Evolutionary conservation across 768 basidiomycete genomes (phyloP).

Genomic region (Mycena leptocephala): DNA sequence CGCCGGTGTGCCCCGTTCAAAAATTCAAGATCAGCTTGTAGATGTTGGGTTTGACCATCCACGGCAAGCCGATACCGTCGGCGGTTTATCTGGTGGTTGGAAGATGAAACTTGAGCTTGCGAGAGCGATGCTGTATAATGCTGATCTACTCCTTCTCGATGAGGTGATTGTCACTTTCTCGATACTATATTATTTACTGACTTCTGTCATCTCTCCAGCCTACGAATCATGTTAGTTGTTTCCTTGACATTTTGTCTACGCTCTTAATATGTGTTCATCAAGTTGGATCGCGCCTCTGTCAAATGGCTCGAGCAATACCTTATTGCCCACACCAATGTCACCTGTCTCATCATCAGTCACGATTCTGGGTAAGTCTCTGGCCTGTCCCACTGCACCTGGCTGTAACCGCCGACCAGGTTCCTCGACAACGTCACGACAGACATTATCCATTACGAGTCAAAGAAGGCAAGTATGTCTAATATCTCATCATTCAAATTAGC

Average conservation of each 20-base stretch:
- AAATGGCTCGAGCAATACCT: slow-evolving; percentile 95
- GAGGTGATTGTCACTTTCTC: slow-evolving; percentile 67
- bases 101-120: slow-evolving; percentile 99
- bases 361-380: slow-evolving; percentile 86
- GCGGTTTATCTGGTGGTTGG: slow-evolving; percentile 96
- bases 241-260: slow-evolving; percentile 33
- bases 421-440: slow-evolving; percentile 96
- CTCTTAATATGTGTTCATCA: slow-evolving; percentile 27
- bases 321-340: slow-evolving; percentile 84
- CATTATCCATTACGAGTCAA: slow-evolving; percentile 96
- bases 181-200: slow-evolving; percentile 21
- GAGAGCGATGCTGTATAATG: slow-evolving; percentile 97
- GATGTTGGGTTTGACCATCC: slow-evolving; percentile 95
- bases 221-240: slow-evolving; percentile 86
- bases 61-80: slow-evolving; percentile 89
- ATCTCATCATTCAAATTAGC: slow-evolving; percentile 26
- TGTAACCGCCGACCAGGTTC: slow-evolving; percentile 68
- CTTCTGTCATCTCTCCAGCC: slow-evolving; percentile 65
- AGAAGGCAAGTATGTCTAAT: slow-evolving; percentile 72
- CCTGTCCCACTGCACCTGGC: slow-evolving; percentile 1
- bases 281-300: slow-evolving; percentile 90
- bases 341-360: slow-evolving; percentile 95
- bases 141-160: slow-evolving; percentile 87
- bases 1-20: slow-evolving; percentile 70
- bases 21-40: slow-evolving; percentile 84